Evolutionary conservation across 2,329 filamentous ascomycete genomes (phyloP).

Genomic region (Sclerotiophoma versabilis): DNA sequence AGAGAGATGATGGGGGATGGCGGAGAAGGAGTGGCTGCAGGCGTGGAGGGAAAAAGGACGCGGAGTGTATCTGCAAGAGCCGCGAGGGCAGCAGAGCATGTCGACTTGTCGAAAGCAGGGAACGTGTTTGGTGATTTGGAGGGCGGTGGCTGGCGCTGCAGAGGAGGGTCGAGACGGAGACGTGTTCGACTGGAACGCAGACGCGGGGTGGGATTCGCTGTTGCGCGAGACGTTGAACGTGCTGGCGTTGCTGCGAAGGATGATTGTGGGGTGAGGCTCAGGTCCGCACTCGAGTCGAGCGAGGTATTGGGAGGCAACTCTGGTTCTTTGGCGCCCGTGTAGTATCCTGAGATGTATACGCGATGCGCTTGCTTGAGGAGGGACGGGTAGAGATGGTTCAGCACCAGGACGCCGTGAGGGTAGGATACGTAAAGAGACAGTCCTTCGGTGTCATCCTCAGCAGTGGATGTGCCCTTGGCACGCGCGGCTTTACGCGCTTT

Average conservation of each 20-base stretch:
- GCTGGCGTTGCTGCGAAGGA: slow-evolving; percentile 23
- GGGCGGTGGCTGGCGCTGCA: neutral
- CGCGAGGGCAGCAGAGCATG: slow-evolving; percentile 25
- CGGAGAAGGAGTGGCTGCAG: neutral
- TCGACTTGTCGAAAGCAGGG: slow-evolving; percentile 23
- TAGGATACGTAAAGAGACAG: slow-evolving; percentile 53
- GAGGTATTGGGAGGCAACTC: slow-evolving; percentile 3
- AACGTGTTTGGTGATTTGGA: slow-evolving; percentile 10
- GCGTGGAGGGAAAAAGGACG: slow-evolving; percentile 37
- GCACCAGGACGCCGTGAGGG: slow-evolving; percentile 50
- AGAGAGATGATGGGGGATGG: slow-evolving; percentile 34
- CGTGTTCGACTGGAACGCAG: slow-evolving; percentile 22
- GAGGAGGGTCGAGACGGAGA: slow-evolving; percentile 25
- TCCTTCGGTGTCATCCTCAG: slow-evolving; percentile 24
- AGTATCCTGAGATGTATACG: slow-evolving; percentile 52
- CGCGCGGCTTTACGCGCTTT: slow-evolving; percentile 24
- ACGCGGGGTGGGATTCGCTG: slow-evolving; percentile 7
- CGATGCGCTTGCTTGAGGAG: slow-evolving; percentile 51
- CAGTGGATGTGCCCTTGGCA: neutral
- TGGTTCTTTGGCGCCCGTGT: slow-evolving; percentile 26
- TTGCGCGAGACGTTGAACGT: slow-evolving; percentile 4
- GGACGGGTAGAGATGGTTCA: slow-evolving; percentile 49
- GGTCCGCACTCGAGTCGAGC: slow-evolving; percentile 16
- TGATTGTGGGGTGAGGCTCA: slow-evolving; percentile 22
- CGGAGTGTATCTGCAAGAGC: slow-evolving; percentile 45